A percentile compares a stretch with the other conserved stretches of the same genome.
Conservation (phyloP, 495 filamentous ascomycete genomes). For the Staphylotrichum longicolle region DNA sequence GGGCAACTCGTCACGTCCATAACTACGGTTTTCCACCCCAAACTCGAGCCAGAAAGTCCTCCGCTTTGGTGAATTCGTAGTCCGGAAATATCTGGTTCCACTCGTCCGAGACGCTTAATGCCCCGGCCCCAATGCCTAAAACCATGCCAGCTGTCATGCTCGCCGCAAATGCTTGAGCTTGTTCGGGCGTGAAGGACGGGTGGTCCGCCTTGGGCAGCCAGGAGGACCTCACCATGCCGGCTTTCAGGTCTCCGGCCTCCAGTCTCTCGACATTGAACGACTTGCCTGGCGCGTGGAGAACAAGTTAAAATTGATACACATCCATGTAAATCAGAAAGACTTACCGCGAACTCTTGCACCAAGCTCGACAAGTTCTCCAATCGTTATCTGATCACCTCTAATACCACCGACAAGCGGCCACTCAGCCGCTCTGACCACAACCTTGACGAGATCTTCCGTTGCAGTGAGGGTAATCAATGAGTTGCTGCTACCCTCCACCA, state of each 20-base stretch:
- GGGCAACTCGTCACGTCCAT: no score
- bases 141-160: slow-evolving; percentile 41
- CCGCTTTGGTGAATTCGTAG: slow-evolving; percentile 47
- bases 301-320: background rate
- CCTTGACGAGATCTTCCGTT: slow-evolving; percentile 45
- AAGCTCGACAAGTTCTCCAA: slow-evolving; percentile 45
- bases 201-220: slow-evolving; percentile 47
- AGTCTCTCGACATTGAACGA: slow-evolving; percentile 45
- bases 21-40: slow-evolving; percentile 44
- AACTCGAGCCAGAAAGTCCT: slow-evolving; percentile 47
- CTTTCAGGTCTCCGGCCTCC: slow-evolving; percentile 46
- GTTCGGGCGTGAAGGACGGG: slow-evolving; percentile 43
- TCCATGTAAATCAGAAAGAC: background rate
- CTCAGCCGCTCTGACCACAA: slow-evolving; percentile 54
- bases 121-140: slow-evolving; percentile 39
- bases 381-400: slow-evolving; percentile 42
- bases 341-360: slow-evolving; percentile 53
- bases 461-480: slow-evolving; percentile 46
- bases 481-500: slow-evolving; percentile 50
- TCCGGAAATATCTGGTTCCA: slow-evolving; percentile 55
- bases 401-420: slow-evolving; percentile 59
- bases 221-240: slow-evolving; percentile 44
- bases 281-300: slow-evolving; percentile 41
- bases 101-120: slow-evolving; percentile 48
- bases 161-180: slow-evolving; percentile 36